phyloP scores from a whole-genome alignment of 1,284 basidiomycete genomes.

The Trichosporon sp. region DNA sequence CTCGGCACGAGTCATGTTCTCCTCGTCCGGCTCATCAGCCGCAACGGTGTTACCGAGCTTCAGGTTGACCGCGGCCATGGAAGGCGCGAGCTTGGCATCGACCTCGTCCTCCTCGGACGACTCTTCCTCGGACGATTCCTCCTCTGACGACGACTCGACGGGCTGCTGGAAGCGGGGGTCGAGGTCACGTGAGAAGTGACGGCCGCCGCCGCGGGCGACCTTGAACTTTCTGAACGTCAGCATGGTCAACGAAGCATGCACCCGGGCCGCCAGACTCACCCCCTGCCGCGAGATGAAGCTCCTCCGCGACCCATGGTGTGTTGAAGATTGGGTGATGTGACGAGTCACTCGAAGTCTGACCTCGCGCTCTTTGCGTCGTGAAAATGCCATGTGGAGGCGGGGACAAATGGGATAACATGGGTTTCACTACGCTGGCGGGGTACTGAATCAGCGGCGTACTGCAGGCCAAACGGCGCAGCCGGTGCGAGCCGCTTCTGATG shows the following conservation, averaged over 20 bases:
- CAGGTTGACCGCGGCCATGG: slow-evolving; percentile 46
- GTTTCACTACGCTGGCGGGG: not conserved
- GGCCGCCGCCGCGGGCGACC: slow-evolving; percentile 77
- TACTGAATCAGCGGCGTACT: no score
- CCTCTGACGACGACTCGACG: slow-evolving; percentile 24
- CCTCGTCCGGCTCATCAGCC: slow-evolving; percentile 41
- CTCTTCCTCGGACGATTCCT: slow-evolving; percentile 36
- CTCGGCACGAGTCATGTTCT: slow-evolving; percentile 61
- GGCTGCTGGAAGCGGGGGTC: slow-evolving; percentile 29
- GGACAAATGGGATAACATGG: not conserved
- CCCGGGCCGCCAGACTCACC: slow-evolving; percentile 32
- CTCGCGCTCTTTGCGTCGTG: not conserved
- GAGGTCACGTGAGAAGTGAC: slow-evolving; percentile 63
- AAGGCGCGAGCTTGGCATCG: slow-evolving; percentile 38
- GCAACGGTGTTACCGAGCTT: slow-evolving; percentile 47
- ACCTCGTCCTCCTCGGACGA: slow-evolving; percentile 24
- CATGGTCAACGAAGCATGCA: not conserved
- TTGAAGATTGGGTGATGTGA: not conserved
- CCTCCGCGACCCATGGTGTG: slow-evolving; percentile 18
- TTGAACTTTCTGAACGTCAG: slow-evolving; percentile 61
- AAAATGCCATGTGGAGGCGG: slow-evolving; percentile 5
- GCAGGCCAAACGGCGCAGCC: no score
- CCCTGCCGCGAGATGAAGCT: slow-evolving; percentile 33
- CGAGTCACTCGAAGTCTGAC: not conserved
- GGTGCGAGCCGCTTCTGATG: no score